Percentiles rank a stretch among this genome's conserved stretches.
Evolutionary conservation across 1,284 basidiomycete genomes (phyloP).

Genomic region (Neolentinus lepideus): DNA sequence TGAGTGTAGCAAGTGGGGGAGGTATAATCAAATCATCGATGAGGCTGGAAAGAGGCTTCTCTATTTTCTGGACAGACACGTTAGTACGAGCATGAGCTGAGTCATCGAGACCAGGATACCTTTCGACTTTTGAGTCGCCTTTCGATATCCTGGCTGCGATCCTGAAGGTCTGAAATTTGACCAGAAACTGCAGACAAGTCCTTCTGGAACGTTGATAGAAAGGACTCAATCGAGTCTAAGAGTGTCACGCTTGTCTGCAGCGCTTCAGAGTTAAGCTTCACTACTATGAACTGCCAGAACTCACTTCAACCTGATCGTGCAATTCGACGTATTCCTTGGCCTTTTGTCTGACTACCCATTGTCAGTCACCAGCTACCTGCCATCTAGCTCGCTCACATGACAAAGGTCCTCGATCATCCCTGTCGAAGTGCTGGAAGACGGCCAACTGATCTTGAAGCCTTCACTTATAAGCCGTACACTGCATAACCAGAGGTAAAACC

Average conservation of each 20-base stretch:
- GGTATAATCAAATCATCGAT: conserved; percentile 79
- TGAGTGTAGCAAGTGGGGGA: conserved; percentile 69
- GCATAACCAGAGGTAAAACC: background rate
- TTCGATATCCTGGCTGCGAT: conserved; percentile 86
- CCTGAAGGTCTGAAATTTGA: conserved; percentile 91
- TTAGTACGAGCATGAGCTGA: background rate
- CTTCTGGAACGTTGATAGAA: conserved; percentile 91
- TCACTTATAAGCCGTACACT: background rate
- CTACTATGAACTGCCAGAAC: conserved; percentile 4
- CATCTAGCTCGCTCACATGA: background rate
- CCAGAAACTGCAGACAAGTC: conserved; percentile 92
- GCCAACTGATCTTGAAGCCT: background rate
- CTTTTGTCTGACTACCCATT: conserved; percentile 17
- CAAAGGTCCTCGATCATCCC: background rate
- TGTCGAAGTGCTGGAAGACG: background rate
- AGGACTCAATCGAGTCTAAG: conserved; percentile 80
- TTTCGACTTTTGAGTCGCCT: conserved; percentile 75
- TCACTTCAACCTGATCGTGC: conserved; percentile 72
- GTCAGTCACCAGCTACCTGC: background rate
- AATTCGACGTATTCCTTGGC: conserved; percentile 77
- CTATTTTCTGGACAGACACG: conserved; percentile 59
- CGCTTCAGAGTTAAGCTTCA: conserved; percentile 1
- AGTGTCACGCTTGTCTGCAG: conserved; percentile 67
- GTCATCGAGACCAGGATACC: conserved; percentile 34
- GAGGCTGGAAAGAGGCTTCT: conserved; percentile 78